A percentile compares a stretch with the other conserved stretches of the same genome.
These are phyloP conservation scores for Williopsis jadinii DNA, from an alignment of 1,139 yeast species.

Conservation along the genomic window DNA sequence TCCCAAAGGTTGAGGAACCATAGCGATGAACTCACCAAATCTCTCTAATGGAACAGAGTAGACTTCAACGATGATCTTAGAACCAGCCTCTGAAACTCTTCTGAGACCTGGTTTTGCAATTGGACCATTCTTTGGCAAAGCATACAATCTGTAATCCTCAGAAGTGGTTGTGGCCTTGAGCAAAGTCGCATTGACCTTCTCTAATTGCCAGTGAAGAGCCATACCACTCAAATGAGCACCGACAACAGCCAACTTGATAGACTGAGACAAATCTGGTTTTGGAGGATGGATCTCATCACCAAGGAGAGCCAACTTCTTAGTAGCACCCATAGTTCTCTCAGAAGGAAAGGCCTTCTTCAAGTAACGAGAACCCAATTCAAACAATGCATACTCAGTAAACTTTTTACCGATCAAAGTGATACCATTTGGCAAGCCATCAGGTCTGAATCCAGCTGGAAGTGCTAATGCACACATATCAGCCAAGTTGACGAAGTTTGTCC, in stretches of 20 bases:
- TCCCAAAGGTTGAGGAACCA: conserved; percentile 93
- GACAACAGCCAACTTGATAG: conserved; percentile 77
- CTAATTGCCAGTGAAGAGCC: conserved; percentile 91
- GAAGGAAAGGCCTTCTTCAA: conserved; percentile 44
- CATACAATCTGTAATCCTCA: conserved; percentile 67
- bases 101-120: conserved; percentile 84
- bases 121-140: conserved; percentile 69
- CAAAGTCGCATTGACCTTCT: conserved; percentile 75
- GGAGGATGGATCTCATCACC: conserved; percentile 40
- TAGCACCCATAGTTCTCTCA: conserved; percentile 40
- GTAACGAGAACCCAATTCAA: conserved; percentile 74
- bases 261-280: conserved; percentile 27
- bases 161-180: conserved; percentile 63
- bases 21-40: conserved; percentile 75
- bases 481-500: conserved; percentile 92
- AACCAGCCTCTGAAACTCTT: conserved; percentile 47
- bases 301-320: conserved; percentile 17
- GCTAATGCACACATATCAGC: conserved; percentile 92
- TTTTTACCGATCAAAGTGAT: conserved; percentile 75
- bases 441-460: conserved; percentile 79
- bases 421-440: conserved; percentile 87
- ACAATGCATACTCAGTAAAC: conserved; percentile 81
- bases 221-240: conserved; percentile 91
- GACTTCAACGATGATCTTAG: conserved; percentile 64
- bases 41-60: conserved; percentile 72